Conservation (phyloP, 345 rosid species). For the Hibiscus tridactylites region DNA sequence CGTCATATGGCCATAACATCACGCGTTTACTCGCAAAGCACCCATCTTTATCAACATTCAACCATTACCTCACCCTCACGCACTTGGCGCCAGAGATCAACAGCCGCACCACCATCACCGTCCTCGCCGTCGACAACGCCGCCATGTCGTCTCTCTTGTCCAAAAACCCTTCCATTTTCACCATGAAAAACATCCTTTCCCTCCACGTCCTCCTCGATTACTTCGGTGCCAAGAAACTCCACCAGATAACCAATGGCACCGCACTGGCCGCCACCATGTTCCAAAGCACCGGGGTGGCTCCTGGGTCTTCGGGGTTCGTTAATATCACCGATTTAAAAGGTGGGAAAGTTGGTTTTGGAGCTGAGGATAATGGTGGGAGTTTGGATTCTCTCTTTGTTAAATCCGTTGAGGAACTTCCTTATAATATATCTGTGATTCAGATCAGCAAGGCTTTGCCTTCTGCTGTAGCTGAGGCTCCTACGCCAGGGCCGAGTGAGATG, state of each 20-base stretch:
- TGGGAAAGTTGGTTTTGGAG: constrained; percentile 81
- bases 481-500: constrained; percentile 64
- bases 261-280: constrained; percentile 89
- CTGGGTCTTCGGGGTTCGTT: constrained; percentile 76
- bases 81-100: constrained; percentile 90
- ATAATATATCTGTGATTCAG: constrained; percentile 87
- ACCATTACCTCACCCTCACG: constrained; percentile 65
- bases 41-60: constrained; percentile 78
- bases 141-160: constrained; percentile 69
- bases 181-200: constrained; percentile 82
- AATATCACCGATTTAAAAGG: constrained; percentile 77
- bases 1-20: constrained; percentile 60
- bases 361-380: constrained; percentile 47
- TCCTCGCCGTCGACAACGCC: constrained; percentile 71
- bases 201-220: constrained; percentile 88
- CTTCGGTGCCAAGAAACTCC: constrained; percentile 86
- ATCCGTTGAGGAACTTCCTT: constrained; percentile 67
- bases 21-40: constrained; percentile 59
- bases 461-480: constrained; percentile 66
- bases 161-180: constrained; percentile 49
- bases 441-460: constrained; percentile 67
- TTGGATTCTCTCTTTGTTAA: constrained; percentile 50
- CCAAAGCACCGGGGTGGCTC: constrained; percentile 85
- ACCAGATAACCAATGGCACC: constrained; percentile 79
- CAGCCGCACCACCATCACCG: constrained; percentile 71